Evolutionary conservation across 768 basidiomycete species (phyloP).

Genomic region (Leccinum broughii): DNA sequence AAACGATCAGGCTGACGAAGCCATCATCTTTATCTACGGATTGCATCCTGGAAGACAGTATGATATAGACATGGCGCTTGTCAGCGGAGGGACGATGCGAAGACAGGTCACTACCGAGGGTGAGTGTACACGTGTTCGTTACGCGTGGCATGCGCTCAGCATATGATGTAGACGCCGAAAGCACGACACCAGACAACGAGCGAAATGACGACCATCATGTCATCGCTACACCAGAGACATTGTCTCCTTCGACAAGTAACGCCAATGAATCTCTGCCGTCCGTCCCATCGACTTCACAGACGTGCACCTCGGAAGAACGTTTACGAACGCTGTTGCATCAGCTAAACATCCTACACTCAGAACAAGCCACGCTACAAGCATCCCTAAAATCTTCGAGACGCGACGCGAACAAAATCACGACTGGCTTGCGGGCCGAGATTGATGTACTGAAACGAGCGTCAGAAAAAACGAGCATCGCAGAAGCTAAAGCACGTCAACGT

Average conservation of each 20-base stretch:
- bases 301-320: constrained; percentile 62
- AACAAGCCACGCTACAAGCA: constrained; percentile 65
- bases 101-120: constrained; percentile 71
- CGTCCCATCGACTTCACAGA: constrained; percentile 29
- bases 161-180: constrained; percentile 21
- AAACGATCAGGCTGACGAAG: constrained; percentile 81
- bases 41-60: constrained; percentile 88
- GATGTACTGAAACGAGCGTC: constrained; percentile 79
- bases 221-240: constrained; percentile 10
- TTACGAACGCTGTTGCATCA: constrained; percentile 64
- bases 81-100: constrained; percentile 59
- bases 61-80: constrained; percentile 81
- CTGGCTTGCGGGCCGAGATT: constrained; percentile 80
- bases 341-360: constrained; percentile 59
- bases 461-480: constrained; percentile 73
- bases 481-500: constrained; percentile 83
- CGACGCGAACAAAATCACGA: constrained; percentile 82
- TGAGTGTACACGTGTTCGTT: constrained; percentile 30
- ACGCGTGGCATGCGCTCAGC: constrained; percentile 9
- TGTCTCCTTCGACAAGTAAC: constrained; percentile 33
- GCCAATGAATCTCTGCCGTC: constrained; percentile 14
- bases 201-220: constrained; percentile 18
- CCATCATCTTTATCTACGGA: constrained; percentile 88
- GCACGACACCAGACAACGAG: constrained; percentile 24
- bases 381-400: constrained; percentile 77